phyloP scores from a whole-genome alignment of 306 rosid genomes.

The Dicorynia guianensis region DNA sequence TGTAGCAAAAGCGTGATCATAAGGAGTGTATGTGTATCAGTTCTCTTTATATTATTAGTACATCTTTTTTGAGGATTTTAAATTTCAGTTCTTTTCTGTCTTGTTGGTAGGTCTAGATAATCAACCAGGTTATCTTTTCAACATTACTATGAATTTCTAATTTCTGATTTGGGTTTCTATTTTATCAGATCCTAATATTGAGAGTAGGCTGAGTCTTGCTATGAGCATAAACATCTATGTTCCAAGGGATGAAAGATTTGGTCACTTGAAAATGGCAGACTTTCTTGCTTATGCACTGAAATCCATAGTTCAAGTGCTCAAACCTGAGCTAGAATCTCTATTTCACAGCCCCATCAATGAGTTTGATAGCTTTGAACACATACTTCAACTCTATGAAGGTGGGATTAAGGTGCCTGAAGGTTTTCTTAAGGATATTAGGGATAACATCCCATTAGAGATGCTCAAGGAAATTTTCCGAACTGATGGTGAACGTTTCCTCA shows the following conservation, averaged over 20 bases:
- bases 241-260: slow-evolving; percentile 86
- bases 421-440: slow-evolving; percentile 50
- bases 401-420: slow-evolving; percentile 65
- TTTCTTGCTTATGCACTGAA: slow-evolving; percentile 75
- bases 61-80: no score
- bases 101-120: no score
- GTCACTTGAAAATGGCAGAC: slow-evolving; percentile 80
- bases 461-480: slow-evolving; percentile 72
- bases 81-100: no score
- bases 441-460: slow-evolving; percentile 60
- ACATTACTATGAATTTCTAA: background rate
- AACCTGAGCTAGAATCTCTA: slow-evolving; percentile 68
- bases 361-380: slow-evolving; percentile 71
- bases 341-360: slow-evolving; percentile 59
- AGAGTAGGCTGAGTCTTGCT: slow-evolving; percentile 57
- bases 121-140: no score
- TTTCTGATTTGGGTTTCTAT: slow-evolving; percentile 10
- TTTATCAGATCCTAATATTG: slow-evolving; percentile 59
- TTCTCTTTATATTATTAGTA: background rate
- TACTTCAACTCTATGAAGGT: slow-evolving; percentile 74
- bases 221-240: slow-evolving; percentile 76
- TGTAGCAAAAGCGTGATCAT: no score
- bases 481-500: slow-evolving; percentile 66
- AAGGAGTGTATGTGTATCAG: no score
- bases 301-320: slow-evolving; percentile 63